Evolutionary conservation across 768 basidiomycete genomes (phyloP).

Genomic region (Collybia sordida): DNA sequence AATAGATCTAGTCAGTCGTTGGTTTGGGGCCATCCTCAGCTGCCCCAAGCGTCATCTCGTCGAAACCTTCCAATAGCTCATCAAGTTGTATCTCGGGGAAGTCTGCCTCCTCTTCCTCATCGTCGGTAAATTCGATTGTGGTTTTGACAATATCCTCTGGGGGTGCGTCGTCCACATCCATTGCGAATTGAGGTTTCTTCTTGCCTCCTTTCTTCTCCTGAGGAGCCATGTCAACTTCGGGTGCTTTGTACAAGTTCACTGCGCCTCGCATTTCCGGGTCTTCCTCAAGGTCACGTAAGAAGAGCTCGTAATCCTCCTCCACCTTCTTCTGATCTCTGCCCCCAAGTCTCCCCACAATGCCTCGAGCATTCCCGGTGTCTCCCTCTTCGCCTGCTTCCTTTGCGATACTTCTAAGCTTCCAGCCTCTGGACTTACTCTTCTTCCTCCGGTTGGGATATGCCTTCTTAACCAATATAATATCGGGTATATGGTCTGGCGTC

Average conservation of each 20-base stretch:
- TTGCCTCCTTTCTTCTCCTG: slow-evolving; percentile 37
- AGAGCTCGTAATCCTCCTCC: slow-evolving; percentile 95
- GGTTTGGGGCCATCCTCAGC: slow-evolving; percentile 19
- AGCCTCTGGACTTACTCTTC: slow-evolving; percentile 81
- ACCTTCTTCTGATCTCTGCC: slow-evolving; percentile 91
- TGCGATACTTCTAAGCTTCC: slow-evolving; percentile 90
- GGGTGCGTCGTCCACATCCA: slow-evolving; percentile 65
- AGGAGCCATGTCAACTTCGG: slow-evolving; percentile 53
- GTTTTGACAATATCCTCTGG: slow-evolving; percentile 20
- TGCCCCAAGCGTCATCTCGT: slow-evolving; percentile 80
- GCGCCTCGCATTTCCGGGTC: slow-evolving; percentile 86
- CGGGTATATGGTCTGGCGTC: slow-evolving; percentile 69
- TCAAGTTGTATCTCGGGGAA: slow-evolving; percentile 87
- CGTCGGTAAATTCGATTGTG: slow-evolving; percentile 28
- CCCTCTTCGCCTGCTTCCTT: slow-evolving; percentile 89
- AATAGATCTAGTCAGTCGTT: background rate
- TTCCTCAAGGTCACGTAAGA: slow-evolving; percentile 92
- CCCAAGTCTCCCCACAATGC: slow-evolving; percentile 88
- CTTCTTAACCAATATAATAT: slow-evolving; percentile 93
- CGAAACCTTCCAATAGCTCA: slow-evolving; percentile 89
- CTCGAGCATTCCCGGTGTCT: slow-evolving; percentile 72
- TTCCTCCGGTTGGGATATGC: slow-evolving; percentile 91
- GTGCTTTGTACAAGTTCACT: slow-evolving; percentile 84
- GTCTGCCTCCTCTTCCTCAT: slow-evolving; percentile 71
- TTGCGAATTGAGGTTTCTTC: slow-evolving; percentile 51